Base-by-base conservation (phyloP, 306 rosid species). In the Dryas alaskensis region DNA sequence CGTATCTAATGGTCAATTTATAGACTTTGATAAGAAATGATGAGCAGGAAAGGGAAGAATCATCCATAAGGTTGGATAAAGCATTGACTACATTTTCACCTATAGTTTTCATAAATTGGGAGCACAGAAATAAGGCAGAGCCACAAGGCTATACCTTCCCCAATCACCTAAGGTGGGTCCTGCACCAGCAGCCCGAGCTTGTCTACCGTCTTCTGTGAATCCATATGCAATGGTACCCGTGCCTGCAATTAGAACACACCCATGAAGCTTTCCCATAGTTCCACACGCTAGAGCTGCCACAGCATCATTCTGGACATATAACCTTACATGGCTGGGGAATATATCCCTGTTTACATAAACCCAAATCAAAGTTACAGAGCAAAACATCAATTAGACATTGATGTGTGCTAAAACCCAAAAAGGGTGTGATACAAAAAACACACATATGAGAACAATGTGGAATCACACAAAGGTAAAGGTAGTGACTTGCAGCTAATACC, bases 121-220 rank as follows among this genome's bases (percentile, higher is more conserved):
- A 37, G 59, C 72, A 49, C 14, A 17, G 42, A 82, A 27, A 60
- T n/a, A n/a, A 64, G 46, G 11, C 46, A 61, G 14, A 19, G 10
- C 11, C 2, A 47, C 22, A 47, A 57, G 50, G 27, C n/a, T 22
- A 69, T 76, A 93, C 98, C 98, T 93, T 83, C 98, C 98, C 97
- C 98, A 91, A 79, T 93, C 98, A 84, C 98, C 98, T 78, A 93
- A 83, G 74, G 89, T 89, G 43, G 97, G 98, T 57, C 98, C 98
- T 48, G 97, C 97, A 37, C 98, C 98, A 0, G 97, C 97, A 69
- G 98, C 91, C 78, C 96, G 81, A 60, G 98, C 98, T 84, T 93
- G 92, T 86, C 83, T 84, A 51, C 98, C 97, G 74, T 93, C 98
- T 74, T 86, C 90, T 2, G 97, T 89, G 75, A 87, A 87, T 55